Conservation (phyloP, 768 basidiomycete species). For the Rhodotorula graminis region DNA sequence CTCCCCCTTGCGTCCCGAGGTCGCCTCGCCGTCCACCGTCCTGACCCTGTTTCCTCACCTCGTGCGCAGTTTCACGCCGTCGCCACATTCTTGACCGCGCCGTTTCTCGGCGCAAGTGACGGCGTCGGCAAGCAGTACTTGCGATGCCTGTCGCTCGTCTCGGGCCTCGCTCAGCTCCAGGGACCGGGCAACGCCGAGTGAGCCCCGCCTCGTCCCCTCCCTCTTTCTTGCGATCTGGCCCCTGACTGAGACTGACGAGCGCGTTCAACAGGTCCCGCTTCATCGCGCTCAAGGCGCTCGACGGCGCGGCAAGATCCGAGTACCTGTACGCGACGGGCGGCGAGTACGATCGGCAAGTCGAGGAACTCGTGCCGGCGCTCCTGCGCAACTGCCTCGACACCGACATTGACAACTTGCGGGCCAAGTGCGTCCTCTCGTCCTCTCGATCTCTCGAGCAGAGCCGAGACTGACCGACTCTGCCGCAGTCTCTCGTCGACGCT, state of each 20-base stretch:
- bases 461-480: too few species aligned
- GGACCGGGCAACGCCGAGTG: not conserved
- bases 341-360: conserved; percentile 28
- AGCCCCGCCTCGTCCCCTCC: not conserved
- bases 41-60: not conserved
- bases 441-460: not conserved
- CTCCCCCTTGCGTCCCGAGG: accelerated
- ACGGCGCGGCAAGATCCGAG: conserved; percentile 23
- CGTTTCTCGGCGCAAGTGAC: conserved; percentile 13
- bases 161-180: conserved; percentile 3
- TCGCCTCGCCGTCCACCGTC: too few species aligned
- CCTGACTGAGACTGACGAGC: too few species aligned
- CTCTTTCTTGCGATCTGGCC: too few species aligned
- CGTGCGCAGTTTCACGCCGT: conserved; percentile 24
- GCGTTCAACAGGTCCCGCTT: conserved; percentile 15
- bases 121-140: conserved; percentile 24
- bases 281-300: conserved; percentile 23
- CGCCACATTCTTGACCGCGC: conserved; percentile 12
- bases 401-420: conserved; percentile 1
- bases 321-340: conserved; percentile 9
- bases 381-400: conserved; percentile 8
- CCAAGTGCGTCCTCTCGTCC: not conserved
- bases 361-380: conserved; percentile 17
- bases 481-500: not conserved
- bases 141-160: conserved; percentile 19